These are phyloP conservation scores for Platanthera guangdongensis DNA, from an alignment of 106 monocot species.

Conservation along the genomic window DNA sequence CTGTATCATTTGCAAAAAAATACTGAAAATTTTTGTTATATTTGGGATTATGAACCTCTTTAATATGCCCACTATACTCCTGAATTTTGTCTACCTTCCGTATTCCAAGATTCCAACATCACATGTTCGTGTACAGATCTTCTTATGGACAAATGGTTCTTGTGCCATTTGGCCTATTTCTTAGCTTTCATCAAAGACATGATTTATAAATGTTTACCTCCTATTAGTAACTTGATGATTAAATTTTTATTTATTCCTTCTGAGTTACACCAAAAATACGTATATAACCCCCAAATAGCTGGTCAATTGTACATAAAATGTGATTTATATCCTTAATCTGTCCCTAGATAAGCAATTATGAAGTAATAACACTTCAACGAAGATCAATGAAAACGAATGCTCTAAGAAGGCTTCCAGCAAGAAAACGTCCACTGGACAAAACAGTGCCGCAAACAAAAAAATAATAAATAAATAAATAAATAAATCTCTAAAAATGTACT, in stretches of 20 bases:
- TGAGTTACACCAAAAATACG: neutral
- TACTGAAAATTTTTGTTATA: neutral
- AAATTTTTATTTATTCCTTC: neutral
- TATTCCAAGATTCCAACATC: neutral
- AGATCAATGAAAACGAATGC: neutral
- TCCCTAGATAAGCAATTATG: neutral
- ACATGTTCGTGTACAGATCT: neutral
- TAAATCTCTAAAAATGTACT: too few relatives aligned
- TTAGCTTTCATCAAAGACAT: neutral
- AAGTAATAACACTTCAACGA: neutral
- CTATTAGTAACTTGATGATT: neutral
- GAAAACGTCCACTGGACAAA: neutral
- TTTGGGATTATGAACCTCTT: neutral
- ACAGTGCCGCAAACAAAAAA: too few relatives aligned
- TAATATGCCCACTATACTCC: neutral
- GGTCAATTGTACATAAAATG: neutral
- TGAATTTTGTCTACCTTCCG: neutral
- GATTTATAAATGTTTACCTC: neutral
- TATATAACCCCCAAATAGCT: neutral
- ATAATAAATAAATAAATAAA: too few relatives aligned
- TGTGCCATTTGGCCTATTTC: too few relatives aligned
- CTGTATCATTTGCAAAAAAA: neutral
- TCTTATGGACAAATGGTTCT: neutral
- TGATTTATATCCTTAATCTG: neutral
- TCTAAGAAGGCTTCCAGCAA: neutral